Evolutionary conservation across 164 flowering plant species (phyloP), one percentile per base, ranked within the genome.

Genomic region (Piper longum): DNA sequence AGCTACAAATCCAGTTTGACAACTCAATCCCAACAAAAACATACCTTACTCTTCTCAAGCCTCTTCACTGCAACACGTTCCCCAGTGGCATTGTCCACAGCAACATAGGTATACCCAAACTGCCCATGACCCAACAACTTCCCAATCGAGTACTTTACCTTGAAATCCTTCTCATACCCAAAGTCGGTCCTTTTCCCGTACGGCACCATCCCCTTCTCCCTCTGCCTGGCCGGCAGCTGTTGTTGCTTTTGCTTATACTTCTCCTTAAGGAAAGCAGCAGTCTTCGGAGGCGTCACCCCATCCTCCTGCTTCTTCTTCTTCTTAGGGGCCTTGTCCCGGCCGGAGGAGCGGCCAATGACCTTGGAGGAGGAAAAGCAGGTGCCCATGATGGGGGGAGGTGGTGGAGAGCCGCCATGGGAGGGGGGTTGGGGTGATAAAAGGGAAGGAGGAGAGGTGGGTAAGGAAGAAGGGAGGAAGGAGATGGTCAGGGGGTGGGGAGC

Each of bases 1-100:
- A 26, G 36, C 36, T 26, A 0, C 36, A 26, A 26, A 26, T 0
- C 36, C 2, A 26, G 7, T 44, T 44, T 44, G 11, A 11, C 48
- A 44, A 44, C 48, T 5, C 8, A 44, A 44, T 1, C 7, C 48
- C 3, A 61, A n/a, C 1, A 4, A 6, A 9, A 11, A 39, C 59
- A 26, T 72, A 92, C 98, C 96, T 92, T 92, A 52, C 78, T 86
- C 76, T 92, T 92, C 43, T 92, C 98, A 62, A 92, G 86, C 67
- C 74, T 85, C 82, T 92, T 92, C 60, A 92, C 98, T 5, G 96
- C 96, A 43, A 92, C 96, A n/a, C 96, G 88, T 72, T 89, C 96
- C 41, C 88, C 91, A 64, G 63, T 86, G 36, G 67, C 64, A 68
- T 80, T 89, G 66, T 92, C 87, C 48, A 76, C 78, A 4, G 93